A percentile compares a stretch with the other conserved stretches of the same genome.
These are phyloP conservation scores for Sungouiozyma ichnusensis DNA, from an alignment of 805 yeast species.

Conservation along the genomic window DNA sequence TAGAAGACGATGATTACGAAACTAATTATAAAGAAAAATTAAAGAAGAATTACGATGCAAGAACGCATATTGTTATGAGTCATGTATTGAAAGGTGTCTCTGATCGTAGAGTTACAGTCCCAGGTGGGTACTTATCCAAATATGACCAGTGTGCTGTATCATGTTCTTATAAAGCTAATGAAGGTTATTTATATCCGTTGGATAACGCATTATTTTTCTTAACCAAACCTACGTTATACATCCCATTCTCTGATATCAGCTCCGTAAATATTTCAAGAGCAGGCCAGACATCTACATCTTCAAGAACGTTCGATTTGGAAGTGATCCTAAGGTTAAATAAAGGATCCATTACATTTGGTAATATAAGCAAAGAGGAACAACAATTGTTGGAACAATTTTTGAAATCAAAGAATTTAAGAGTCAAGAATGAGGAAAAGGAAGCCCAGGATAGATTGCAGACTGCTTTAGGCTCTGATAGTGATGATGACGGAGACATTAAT, in stretches of 20 bases:
- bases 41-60: slow-evolving; percentile 66
- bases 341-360: slow-evolving; percentile 74
- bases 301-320: slow-evolving; percentile 89
- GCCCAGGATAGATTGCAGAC: slow-evolving; percentile 73
- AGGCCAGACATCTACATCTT: slow-evolving; percentile 61
- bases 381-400: slow-evolving; percentile 64
- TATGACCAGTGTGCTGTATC: slow-evolving; percentile 77
- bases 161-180: slow-evolving; percentile 89
- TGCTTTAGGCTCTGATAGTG: slow-evolving; percentile 55
- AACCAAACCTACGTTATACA: slow-evolving; percentile 87
- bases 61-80: slow-evolving; percentile 76
- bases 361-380: slow-evolving; percentile 85
- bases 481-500: slow-evolving; percentile 37
- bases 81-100: slow-evolving; percentile 86
- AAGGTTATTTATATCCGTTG: slow-evolving; percentile 86
- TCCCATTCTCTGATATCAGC: slow-evolving; percentile 75
- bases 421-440: slow-evolving; percentile 81
- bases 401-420: slow-evolving; percentile 63
- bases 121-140: slow-evolving; percentile 70
- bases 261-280: slow-evolving; percentile 79
- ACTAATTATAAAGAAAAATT: slow-evolving; percentile 64
- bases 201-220: slow-evolving; percentile 86
- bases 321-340: slow-evolving; percentile 55
- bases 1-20: slow-evolving; percentile 74
- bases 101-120: slow-evolving; percentile 72